Percentiles rank a stretch among this genome's conserved stretches.
phyloP scores from a whole-genome alignment of 495 filamentous ascomycete genomes.

The Aspergillus nidulans region DNA sequence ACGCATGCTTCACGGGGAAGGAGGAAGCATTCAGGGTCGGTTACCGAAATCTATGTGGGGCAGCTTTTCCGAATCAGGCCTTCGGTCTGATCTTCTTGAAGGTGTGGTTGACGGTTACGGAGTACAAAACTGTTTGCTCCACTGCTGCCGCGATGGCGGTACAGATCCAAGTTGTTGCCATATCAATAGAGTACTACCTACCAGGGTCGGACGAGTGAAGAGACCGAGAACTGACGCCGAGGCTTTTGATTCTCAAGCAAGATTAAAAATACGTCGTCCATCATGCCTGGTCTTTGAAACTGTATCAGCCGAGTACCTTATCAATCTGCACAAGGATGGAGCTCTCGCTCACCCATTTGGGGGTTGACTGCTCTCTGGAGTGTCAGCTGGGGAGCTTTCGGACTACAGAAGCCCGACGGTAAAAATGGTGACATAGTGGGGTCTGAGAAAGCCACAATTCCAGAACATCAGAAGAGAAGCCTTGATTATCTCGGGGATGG shows the following conservation, averaged over 20 bases:
- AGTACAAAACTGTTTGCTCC: not conserved
- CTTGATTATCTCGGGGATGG: constrained; percentile 16
- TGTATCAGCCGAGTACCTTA: not conserved
- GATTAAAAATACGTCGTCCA: not conserved
- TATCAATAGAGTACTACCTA: not conserved
- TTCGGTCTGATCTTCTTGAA: constrained; percentile 12
- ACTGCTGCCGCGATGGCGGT: constrained; percentile 4
- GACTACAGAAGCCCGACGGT: constrained; percentile 38
- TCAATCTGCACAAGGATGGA: not conserved
- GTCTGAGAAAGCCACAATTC: constrained; percentile 13
- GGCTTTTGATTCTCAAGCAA: not conserved
- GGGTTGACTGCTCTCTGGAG: constrained; percentile 11
- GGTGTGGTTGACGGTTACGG: not conserved
- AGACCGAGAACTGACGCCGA: not conserved
- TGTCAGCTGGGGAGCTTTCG: constrained; percentile 26
- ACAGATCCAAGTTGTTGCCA: not conserved
- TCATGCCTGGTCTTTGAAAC: not conserved
- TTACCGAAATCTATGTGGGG: constrained; percentile 11
- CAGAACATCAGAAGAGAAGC: not conserved
- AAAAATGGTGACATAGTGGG: constrained; percentile 18
- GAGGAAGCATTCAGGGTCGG: constrained; percentile 11
- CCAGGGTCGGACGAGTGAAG: not conserved
- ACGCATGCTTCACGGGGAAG: constrained; percentile 1
- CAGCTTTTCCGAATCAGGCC: constrained; percentile 10
- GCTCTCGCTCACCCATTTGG: constrained; percentile 3